phyloP scores from a whole-genome alignment of 2,329 filamentous ascomycete species.

The Ilyonectria mors-panacis region DNA sequence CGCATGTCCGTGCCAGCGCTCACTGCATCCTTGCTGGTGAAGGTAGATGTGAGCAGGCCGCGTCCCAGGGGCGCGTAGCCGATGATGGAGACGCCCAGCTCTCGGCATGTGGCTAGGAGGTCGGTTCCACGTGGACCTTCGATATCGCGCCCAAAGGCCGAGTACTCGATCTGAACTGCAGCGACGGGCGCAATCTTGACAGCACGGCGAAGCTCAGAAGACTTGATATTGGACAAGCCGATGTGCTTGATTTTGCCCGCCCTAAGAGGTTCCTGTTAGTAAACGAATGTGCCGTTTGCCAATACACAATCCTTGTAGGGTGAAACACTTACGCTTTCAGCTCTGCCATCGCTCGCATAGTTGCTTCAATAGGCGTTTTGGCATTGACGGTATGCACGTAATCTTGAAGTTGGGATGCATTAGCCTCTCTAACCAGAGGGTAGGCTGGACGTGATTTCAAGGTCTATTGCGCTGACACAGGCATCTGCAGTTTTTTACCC shows the following conservation, averaged over 20 bases:
- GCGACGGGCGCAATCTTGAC: slow-evolving; percentile 64
- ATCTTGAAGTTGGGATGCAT: slow-evolving; percentile 35
- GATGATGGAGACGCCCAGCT: slow-evolving; percentile 71
- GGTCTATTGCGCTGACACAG: too few species aligned
- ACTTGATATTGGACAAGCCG: slow-evolving; percentile 64
- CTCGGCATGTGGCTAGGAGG: slow-evolving; percentile 68
- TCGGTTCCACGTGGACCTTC: slow-evolving; percentile 62
- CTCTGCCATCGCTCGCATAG: slow-evolving; percentile 62
- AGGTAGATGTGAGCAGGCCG: slow-evolving; percentile 69
- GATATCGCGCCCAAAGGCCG: slow-evolving; percentile 69
- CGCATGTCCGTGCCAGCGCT: slow-evolving; percentile 18
- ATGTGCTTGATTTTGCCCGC: slow-evolving; percentile 70
- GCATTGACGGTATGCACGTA: slow-evolving; percentile 64
- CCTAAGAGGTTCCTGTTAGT: slow-evolving; percentile 30
- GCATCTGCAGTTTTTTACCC: too few species aligned
- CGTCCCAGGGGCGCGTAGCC: slow-evolving; percentile 73
- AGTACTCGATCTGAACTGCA: slow-evolving; percentile 69
- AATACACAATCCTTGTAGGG: too few species aligned
- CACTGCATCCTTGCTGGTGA: slow-evolving; percentile 60
- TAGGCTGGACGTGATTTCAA: too few species aligned
- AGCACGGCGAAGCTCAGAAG: slow-evolving; percentile 65
- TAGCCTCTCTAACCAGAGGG: neutral
- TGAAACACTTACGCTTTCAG: slow-evolving; percentile 52
- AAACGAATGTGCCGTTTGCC: neutral
- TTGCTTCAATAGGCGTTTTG: slow-evolving; percentile 61